These are phyloP conservation scores for Thecaphora thlaspeos DNA, from an alignment of 1,284 basidiomycete species.

Conservation along the genomic window DNA sequence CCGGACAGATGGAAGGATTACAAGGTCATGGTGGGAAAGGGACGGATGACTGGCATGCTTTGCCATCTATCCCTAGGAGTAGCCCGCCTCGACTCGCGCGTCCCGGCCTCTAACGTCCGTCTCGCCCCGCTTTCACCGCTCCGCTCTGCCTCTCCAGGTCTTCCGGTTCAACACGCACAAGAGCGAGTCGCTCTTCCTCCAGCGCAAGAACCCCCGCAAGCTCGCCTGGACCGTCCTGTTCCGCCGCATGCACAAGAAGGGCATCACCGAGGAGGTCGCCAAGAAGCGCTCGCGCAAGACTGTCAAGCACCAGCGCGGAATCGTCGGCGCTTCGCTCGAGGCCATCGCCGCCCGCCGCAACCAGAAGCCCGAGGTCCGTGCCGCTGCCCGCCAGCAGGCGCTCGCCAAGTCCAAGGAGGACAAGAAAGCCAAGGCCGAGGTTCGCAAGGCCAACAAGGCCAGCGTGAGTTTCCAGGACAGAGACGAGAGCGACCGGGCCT, in stretches of 20 bases:
- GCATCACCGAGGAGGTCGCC: constrained; percentile 94
- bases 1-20: no score
- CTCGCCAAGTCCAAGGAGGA: constrained; percentile 91
- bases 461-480: constrained; percentile 64
- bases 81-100: no score
- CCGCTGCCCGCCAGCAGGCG: constrained; percentile 76
- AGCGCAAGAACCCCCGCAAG: constrained; percentile 99
- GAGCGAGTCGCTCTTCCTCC: constrained; percentile 93
- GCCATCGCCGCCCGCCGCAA: constrained; percentile 81
- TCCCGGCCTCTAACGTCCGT: no score
- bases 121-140: no score
- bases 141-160: constrained; percentile 21
- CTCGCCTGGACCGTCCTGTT: constrained; percentile 97
- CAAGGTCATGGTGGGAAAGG: no score
- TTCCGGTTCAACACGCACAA: constrained; percentile 57
- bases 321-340: constrained; percentile 91
- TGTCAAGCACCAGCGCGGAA: constrained; percentile 97
- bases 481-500: background rate
- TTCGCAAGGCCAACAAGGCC: constrained; percentile 60
- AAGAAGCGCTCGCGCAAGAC: constrained; percentile 98
- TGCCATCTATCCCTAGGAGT: no score
- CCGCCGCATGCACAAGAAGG: constrained; percentile 99
- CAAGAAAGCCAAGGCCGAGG: constrained; percentile 68
- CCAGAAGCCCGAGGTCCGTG: constrained; percentile 75
- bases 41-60: no score